Percentiles rank a stretch among this genome's conserved stretches.
Conservation (phyloP, 129 eudicot genomes). For the Pittosporum tobira region DNA sequence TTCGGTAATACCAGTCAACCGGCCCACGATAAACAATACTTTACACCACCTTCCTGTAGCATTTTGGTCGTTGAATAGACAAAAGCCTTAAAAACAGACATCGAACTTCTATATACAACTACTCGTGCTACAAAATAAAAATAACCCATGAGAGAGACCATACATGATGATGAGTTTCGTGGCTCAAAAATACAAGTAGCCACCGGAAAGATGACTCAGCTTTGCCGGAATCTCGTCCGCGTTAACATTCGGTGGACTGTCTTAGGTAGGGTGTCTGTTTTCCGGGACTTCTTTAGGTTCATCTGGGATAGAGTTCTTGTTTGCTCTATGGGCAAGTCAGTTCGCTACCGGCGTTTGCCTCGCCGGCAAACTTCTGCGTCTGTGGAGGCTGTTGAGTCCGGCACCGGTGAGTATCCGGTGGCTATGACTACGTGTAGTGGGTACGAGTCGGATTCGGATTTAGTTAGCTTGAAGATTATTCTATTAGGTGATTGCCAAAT, state of each 20-base stretch:
- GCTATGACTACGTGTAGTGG: constrained; percentile 26
- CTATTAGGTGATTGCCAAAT: constrained; percentile 60
- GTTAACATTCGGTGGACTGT: constrained; percentile 41
- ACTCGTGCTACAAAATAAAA: background rate
- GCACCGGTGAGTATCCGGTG: constrained; percentile 16
- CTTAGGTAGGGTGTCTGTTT: constrained; percentile 28
- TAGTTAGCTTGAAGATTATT: constrained; percentile 67
- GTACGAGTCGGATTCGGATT: constrained; percentile 61
- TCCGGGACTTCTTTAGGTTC: constrained; percentile 41
- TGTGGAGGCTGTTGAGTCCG: constrained; percentile 17
- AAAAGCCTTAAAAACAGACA: background rate
- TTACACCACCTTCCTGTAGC: background rate
- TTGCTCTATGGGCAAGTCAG: constrained; percentile 42
- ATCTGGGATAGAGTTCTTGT: constrained; percentile 53
- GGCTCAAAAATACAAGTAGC: constrained; percentile 38
- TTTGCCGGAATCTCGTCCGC: constrained; percentile 53
- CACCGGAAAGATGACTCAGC: constrained; percentile 59
- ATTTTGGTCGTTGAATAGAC: background rate
- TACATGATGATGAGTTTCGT: constrained; percentile 22
- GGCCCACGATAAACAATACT: constrained; percentile 15
- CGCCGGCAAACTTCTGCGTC: constrained; percentile 27
- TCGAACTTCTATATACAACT: background rate
- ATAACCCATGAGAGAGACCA: constrained; percentile 29
- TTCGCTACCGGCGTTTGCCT: constrained; percentile 44
- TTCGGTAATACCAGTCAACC: constrained; percentile 40